These are phyloP conservation scores for Stevia rebaudiana DNA, from an alignment of 140 eudicot species.

Conservation along the genomic window DNA sequence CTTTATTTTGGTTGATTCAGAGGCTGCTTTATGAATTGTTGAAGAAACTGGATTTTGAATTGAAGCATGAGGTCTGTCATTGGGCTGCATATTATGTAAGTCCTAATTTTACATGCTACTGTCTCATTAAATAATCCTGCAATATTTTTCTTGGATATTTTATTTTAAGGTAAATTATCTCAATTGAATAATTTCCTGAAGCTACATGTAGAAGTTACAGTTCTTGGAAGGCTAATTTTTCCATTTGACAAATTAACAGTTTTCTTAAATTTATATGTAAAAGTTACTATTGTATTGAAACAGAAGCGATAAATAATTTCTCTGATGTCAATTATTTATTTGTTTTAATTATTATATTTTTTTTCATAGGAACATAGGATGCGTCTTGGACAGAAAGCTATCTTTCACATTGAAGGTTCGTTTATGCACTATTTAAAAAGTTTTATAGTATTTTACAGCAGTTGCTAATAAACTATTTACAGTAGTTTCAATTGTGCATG, in stretches of 20 bases:
- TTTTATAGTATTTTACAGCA: not conserved
- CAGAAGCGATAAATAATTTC: not conserved
- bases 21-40: constrained; percentile 76
- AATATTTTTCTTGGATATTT: not conserved
- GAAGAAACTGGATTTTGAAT: constrained; percentile 80
- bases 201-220: not conserved
- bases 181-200: not conserved
- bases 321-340: constrained; percentile 1
- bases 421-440: not conserved
- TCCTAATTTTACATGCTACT: not conserved
- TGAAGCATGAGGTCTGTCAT: constrained; percentile 87
- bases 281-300: not conserved
- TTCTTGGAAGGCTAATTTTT: not conserved
- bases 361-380: constrained; percentile 81
- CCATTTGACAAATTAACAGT: not conserved
- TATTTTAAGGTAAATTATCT: no score
- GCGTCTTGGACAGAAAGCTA: constrained; percentile 98
- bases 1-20: constrained; percentile 63
- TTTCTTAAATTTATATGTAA: not conserved
- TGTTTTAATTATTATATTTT: no score
- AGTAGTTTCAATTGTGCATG: no score
- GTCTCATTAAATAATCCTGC: constrained; percentile 4
- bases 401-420: constrained; percentile 95
- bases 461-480: not conserved
- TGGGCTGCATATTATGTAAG: constrained; percentile 99